Base-by-base conservation (phyloP, 1,139 yeast genomes). In the Geotrichum macrosporum region DNA sequence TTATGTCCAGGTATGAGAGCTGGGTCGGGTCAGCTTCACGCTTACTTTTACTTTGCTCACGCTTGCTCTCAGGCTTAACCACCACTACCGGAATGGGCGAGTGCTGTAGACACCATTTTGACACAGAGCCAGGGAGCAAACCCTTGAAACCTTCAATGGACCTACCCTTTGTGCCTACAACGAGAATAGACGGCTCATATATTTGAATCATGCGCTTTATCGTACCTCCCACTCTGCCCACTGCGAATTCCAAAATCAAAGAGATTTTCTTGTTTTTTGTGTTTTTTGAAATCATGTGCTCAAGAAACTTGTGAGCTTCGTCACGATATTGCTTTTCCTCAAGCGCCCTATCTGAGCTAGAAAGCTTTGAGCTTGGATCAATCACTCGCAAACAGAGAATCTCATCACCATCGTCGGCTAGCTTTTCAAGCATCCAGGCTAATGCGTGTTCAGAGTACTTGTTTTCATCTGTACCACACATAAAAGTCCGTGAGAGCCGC, bases 71-170 rank as follows among this genome's bases (percentile, higher is more conserved):
- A 1, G 85, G 84, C 52, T 80, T 78, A 8, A 82, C 84, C 9
- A 81, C 77, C 40, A 81, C 74, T 3, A 81, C 86, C 0, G 88
- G 88, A 1, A 82, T 79, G 18, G 78, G 73, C 0, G 85, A 81
- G 58, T 76, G 80, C 59, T 80, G 82, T 35, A 82, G 65, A 55
- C 82, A 81, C 61, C 79, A 76, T 59, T 80, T 80, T 4, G 84
- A 78, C 5, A 67, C 60, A 2, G 69, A 64, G 4, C 71, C 70
- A 1, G 71, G 70, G 38, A 80, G 65, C 12, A 75, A 67, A 33
- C 75, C 72, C 35, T 71, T 73, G 46, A 77, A 71, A 0, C 74
- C 72, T 33, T 69, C 68, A 44, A 67, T 62, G n/a, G 69, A 64
- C 24, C 65, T 57, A 4, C 74, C 75, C 12, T 70, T 71, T 41